Base-by-base conservation (phyloP, 345 rosid genomes). In the Carallia brachiata region DNA sequence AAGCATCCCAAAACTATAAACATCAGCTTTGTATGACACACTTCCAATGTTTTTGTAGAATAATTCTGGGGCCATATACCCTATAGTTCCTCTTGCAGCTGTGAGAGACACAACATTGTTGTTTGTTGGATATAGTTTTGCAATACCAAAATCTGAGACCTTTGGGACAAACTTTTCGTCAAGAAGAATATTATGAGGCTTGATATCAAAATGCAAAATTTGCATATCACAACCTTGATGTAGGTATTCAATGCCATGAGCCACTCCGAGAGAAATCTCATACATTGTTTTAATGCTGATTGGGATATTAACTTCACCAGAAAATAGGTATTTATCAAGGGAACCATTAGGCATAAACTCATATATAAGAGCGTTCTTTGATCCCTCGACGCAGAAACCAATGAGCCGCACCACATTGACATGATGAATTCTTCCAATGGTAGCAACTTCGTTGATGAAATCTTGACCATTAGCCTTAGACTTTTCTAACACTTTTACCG, bases 161-260 rank as follows among this genome's bases (percentile, higher is more conserved):
- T 36, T 62, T 4, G 30, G 66, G 5, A 1, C 3, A 15, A 55
- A 55, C 0, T 55, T 55, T 55, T 55, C 60, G 1, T 55, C 16
- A 0, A 55, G 16, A 23, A 55, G 60, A 13, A 55, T 55, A 5
- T 55, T 55, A 5, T 55, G 32, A 55, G 60, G 60, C 52, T 62
- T 62, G 32, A 62, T 62, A 9, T 62, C 52, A n/a, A 62, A 62
- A 62, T 62, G 66, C 8, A 62, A 39, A 19, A 62, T 62, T 13
- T 62, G 52, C 66, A 62, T 37, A 4, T 2, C 66, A 37, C 50
- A 62, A 8, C 17, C 66, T n/a, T 27, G 47, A 62, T 62, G 52
- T 4, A 62, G 6, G 36, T 62, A 62, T 13, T 55, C 32, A 23
- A 55, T 55, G 6, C 32, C 60, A 8, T 5, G 60, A 55, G 60